Base-by-base conservation (phyloP, 75 land plant species). In the Pseudotsuga menziesii region DNA sequence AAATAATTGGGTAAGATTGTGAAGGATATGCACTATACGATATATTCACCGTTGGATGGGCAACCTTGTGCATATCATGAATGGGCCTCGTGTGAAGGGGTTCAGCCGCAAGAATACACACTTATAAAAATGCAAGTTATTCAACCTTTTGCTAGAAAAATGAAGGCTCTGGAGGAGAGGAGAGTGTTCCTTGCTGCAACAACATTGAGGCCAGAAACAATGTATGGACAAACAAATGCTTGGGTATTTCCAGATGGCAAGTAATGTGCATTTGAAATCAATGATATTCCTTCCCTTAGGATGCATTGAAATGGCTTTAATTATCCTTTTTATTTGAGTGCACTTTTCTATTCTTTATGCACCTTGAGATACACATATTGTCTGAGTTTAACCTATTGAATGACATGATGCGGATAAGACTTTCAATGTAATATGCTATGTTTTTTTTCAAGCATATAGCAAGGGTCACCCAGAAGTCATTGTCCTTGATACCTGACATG, bases 21-120 rank as follows among this genome's bases (percentile, higher is more conserved):
- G 5, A 93, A 95, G 81, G 98, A 88, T 66, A 77, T 83, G 48
- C 82, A 94, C 56, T 91, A 92, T 78, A 75, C 89, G 0, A 83
- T 89, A 0, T 60, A 60, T 60, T 95, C 98, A 78, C 96, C 94
- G 5, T 66, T 88, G 62, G 98, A 95, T 88, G 91, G 91, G 5
- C 96, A 95, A 79, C 96, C 98, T 0, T 95, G 96, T 80, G 98
- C 96, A 12, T 96, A 95, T 77, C 98, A 95, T 75, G 98, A 95
- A 67, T 82, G 98, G 80, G 92, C 98, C 22, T 80, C 94, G 12
- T 94, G 98, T 52, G 98, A 95, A 82, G 98, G 98, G 52, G 98
- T 91, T 13, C 87, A 82, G 80, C 98, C 98, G 2, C 95, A 95
- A 63, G 98, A 95, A 23, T 95, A 95, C 60, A 88, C 91, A 35